Base-by-base conservation (phyloP, 2,329 filamentous ascomycete genomes). In the Sclerotinia borealis region DNA sequence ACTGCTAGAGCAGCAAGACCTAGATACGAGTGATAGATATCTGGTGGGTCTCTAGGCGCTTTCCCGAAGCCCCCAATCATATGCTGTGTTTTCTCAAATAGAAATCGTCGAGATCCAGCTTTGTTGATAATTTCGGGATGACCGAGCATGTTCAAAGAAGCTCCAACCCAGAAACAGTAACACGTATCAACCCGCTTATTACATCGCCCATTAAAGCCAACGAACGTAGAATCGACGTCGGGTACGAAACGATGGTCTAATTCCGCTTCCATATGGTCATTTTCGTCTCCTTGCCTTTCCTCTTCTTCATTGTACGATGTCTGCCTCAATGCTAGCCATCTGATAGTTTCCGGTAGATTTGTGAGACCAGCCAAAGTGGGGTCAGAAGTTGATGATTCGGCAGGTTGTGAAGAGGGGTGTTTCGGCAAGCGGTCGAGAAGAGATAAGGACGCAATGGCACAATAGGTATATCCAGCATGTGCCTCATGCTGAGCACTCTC, bases 121-220 rank as follows among this genome's bases (percentile, higher is more conserved):
- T 77, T 75, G 63, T 88, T 80, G 34, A 92, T 76, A n/a, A 92
- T 77, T 1, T 81, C 74, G 15, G 80, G 29, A 8, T 82, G 76
- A 36, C 82, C 80, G 13, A 90, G 78, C 69, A 90, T 84, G 79
- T 75, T 74, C 58, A 83, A 74, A 58, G 92, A 85, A 2, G 85
- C 92, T 4, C 83, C 82, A 0, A 91, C 91, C 95, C 95, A 99
- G 81, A 93, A 99, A 27, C 86, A 89, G 76, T 99, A 99, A 77
- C 95, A 99, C 0, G 95, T 98, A 76, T 99, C 95, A 11, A 91
- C 90, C 54, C 88, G 83, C 76, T 99, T 99, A 78, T 96, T 97
- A 74, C 85, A 87, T 56, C 95, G 86, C 31, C 95, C 95, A 72
- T 96, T 96, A 77, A 96, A 92, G 11, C 93, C 95, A 1, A 91